A percentile compares a stretch with the other conserved stretches of the same genome.
Evolutionary conservation across 495 filamentous ascomycete genomes (phyloP).

Genomic region (Evansstolkia leycettana): DNA sequence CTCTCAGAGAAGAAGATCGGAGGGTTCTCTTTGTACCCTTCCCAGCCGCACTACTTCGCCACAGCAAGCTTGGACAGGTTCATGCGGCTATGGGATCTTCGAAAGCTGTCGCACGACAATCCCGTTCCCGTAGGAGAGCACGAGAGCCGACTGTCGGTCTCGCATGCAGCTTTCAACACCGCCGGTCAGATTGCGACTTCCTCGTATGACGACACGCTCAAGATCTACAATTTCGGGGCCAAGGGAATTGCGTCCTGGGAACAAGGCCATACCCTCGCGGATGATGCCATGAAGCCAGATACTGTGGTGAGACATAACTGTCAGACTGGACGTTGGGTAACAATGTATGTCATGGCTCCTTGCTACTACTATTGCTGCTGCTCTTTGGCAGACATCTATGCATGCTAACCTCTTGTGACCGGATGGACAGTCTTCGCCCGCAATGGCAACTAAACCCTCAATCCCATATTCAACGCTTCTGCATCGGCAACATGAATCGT

Average conservation of each 20-base stretch:
- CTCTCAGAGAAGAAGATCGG: slow-evolving; percentile 92
- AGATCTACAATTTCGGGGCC: slow-evolving; percentile 68
- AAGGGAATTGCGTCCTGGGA: slow-evolving; percentile 48
- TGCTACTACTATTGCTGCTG: slow-evolving; percentile 1
- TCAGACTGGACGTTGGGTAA: slow-evolving; percentile 80
- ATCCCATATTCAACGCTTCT: slow-evolving; percentile 72
- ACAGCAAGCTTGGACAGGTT: slow-evolving; percentile 86
- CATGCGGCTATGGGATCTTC: slow-evolving; percentile 83
- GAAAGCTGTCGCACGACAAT: slow-evolving; percentile 52
- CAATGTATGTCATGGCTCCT: slow-evolving; percentile 38
- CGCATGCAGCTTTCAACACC: slow-evolving; percentile 76
- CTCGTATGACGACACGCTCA: slow-evolving; percentile 89
- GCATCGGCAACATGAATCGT: slow-evolving; percentile 94
- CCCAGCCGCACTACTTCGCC: slow-evolving; percentile 67
- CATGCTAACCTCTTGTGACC: slow-evolving; percentile 4
- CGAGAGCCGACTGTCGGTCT: slow-evolving; percentile 70
- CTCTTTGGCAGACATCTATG: not conserved
- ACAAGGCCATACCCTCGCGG: slow-evolving; percentile 42
- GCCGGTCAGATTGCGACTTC: slow-evolving; percentile 79
- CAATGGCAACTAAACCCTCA: slow-evolving; percentile 79
- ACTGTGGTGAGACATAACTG: slow-evolving; percentile 77
- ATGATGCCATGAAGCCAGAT: slow-evolving; percentile 54
- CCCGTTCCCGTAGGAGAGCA: slow-evolving; percentile 73
- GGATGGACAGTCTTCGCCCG: slow-evolving; percentile 60
- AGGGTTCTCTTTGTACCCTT: slow-evolving; percentile 74